Evolutionary conservation across 768 basidiomycete genomes (phyloP).

Genomic region (Pisolithus tinctorius): DNA sequence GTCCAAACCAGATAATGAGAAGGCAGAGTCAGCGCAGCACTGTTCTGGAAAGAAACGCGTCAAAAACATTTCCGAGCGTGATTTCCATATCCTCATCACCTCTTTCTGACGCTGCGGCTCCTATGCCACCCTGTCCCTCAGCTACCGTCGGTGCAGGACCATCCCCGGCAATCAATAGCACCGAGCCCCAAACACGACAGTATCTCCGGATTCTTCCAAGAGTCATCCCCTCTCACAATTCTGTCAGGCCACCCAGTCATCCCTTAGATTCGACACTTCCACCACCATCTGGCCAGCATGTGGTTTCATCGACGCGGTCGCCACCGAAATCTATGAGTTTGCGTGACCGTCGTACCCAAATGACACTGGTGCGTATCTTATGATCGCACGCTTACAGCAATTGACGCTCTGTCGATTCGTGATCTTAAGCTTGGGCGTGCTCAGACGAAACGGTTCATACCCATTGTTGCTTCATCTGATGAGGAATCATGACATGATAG

Average conservation of each 20-base stretch:
- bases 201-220: neutral
- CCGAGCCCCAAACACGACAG: neutral
- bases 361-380: constrained; percentile 17
- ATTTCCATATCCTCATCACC: too few relatives aligned
- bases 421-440: constrained; percentile 17
- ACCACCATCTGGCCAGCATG: neutral
- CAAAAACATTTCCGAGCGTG: too few relatives aligned
- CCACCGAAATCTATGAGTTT: constrained; percentile 23
- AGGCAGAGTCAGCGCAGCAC: too few relatives aligned
- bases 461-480: constrained; percentile 26
- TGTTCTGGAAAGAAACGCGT: too few relatives aligned
- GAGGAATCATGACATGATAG: constrained; percentile 15
- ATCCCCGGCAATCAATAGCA: neutral
- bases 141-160: too few relatives aligned
- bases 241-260: neutral
- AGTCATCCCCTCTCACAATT: neutral
- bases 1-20: too few relatives aligned
- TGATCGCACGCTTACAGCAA: neutral
- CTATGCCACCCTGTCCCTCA: too few relatives aligned
- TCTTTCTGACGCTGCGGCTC: too few relatives aligned
- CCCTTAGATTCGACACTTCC: neutral
- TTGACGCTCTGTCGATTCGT: neutral
- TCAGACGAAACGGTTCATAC: constrained; percentile 23
- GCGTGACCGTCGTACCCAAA: constrained; percentile 26
- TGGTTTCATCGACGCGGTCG: neutral